Evolutionary conservation across 441 rosid species (phyloP).

Genomic region (Populus trichocarpa): DNA sequence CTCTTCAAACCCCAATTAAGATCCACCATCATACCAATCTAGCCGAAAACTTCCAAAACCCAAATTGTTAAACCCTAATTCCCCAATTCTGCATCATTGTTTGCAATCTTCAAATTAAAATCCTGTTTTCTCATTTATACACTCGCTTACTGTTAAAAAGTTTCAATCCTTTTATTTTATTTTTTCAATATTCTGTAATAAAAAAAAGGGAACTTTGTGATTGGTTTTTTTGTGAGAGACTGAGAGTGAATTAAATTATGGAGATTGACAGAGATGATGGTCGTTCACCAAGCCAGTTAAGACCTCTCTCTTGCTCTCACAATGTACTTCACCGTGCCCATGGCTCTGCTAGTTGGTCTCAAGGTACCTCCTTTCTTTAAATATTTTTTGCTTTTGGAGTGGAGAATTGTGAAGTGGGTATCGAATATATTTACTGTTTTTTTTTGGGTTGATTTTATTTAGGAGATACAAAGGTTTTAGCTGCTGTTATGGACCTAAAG

Average conservation of each 20-base stretch:
- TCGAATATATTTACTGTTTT: background rate
- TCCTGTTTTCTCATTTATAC: background rate
- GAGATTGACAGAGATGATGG: conserved; percentile 74
- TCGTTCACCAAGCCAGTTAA: conserved; percentile 61
- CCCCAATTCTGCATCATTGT: background rate
- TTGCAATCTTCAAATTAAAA: background rate
- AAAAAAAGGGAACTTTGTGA: background rate
- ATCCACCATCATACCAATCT: background rate
- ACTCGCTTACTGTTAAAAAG: background rate
- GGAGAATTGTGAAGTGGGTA: too few species aligned
- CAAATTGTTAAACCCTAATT: background rate
- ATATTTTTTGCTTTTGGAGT: too few species aligned
- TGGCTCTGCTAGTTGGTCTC: conserved; percentile 96
- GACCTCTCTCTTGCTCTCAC: conserved; percentile 77
- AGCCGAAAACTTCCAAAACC: background rate
- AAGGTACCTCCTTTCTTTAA: conserved; percentile 42
- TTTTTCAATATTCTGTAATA: background rate
- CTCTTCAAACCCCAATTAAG: background rate
- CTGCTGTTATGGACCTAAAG: conserved; percentile 95
- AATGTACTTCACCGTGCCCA: conserved; percentile 84
- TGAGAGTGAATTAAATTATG: conserved; percentile 28
- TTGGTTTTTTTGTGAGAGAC: background rate
- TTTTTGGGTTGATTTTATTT: conserved; percentile 7
- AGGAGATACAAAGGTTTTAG: conserved; percentile 87
- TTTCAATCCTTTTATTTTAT: background rate